Evolutionary conservation across 2,329 filamentous ascomycete genomes (phyloP).

Genomic region (Colletotrichum endophyticum): DNA sequence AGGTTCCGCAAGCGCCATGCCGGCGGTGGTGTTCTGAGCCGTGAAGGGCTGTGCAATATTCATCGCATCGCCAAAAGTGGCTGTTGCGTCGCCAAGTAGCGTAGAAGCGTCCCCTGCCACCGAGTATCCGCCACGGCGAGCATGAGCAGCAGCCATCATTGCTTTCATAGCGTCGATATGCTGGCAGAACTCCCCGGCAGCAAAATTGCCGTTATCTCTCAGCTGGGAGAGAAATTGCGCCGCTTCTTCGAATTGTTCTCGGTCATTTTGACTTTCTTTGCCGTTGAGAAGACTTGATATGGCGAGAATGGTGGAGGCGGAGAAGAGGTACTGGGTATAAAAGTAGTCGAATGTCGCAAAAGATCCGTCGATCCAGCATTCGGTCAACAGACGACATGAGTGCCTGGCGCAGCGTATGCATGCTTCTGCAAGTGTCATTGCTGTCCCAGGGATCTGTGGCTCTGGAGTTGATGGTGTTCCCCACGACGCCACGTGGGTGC

Average conservation of each 20-base stretch:
- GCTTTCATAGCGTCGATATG: conserved; percentile 41
- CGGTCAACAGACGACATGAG: conserved; percentile 44
- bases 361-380: conserved; percentile 50
- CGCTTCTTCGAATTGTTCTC: conserved; percentile 43
- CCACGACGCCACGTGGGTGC: conserved; percentile 29
- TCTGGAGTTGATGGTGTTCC: conserved; percentile 21
- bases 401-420: conserved; percentile 50
- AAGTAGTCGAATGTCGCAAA: conserved; percentile 53
- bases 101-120: neutral
- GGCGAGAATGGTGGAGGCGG: conserved; percentile 46
- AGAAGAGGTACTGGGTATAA: conserved; percentile 51
- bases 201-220: conserved; percentile 42
- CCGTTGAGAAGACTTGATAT: conserved; percentile 43
- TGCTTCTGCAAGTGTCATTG: conserved; percentile 44
- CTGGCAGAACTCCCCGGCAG: conserved; percentile 44
- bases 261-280: conserved; percentile 35
- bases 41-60: neutral
- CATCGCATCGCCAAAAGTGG: neutral
- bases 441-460: conserved; percentile 32
- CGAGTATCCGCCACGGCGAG: neutral
- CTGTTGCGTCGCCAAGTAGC: neutral
- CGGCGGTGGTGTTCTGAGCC: conserved; percentile 29
- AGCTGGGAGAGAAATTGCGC: conserved; percentile 42
- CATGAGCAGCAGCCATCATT: conserved; percentile 23
- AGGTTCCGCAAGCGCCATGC: conserved; percentile 39